Base-by-base conservation (phyloP, 2,329 filamentous ascomycete species). In the Colletotrichum theobromicola region DNA sequence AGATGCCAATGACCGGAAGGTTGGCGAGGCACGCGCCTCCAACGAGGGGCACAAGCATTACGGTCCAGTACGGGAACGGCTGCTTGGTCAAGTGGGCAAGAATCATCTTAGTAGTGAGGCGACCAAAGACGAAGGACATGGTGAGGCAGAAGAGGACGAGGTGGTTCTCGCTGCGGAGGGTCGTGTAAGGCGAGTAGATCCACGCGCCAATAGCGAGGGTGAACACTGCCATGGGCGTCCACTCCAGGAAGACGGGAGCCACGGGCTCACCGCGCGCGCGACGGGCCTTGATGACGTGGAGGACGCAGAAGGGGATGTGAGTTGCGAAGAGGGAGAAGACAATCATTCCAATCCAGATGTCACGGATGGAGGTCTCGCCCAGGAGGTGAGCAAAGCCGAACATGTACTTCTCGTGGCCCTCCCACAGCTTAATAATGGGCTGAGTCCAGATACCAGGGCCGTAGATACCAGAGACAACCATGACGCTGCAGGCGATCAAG, bases 51-150 rank as follows among this genome's bases (percentile, higher is more conserved):
- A 91, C 92, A 46, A 98, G 89, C 90, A 98, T 94, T 63, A 97
- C 90, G 13, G 97, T 98, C 95, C 96, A 98, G 89, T 94, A 97
- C 2, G 97, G 97, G 85, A 98, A 99, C 5, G 96, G 94, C 83
- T 98, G 97, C 76, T 92, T 92, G 3, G 97, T 97, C 66, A 99
- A 88, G 84, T 99, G 97, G 4, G 97, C 96, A 21, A 99, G 92
- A 81, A 99, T 99, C 84, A 98, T 98, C 88, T 98, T 99, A 50
- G 97, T 99, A 0, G 97, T 98, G 93, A 99, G 95, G 78, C 97
- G 94, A 42, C 97, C 97, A 83, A 99, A 98, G 74, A 98, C 97
- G 80, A 98, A 96, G n/a, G 95, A 94, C 89, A 98, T 94, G 74
- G 95, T 98, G 75, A 98, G 85, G 87, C 96, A 98, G 84, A 98